Base-by-base conservation (phyloP, 1,139 yeast species). In the Diutina ranongensis region DNA sequence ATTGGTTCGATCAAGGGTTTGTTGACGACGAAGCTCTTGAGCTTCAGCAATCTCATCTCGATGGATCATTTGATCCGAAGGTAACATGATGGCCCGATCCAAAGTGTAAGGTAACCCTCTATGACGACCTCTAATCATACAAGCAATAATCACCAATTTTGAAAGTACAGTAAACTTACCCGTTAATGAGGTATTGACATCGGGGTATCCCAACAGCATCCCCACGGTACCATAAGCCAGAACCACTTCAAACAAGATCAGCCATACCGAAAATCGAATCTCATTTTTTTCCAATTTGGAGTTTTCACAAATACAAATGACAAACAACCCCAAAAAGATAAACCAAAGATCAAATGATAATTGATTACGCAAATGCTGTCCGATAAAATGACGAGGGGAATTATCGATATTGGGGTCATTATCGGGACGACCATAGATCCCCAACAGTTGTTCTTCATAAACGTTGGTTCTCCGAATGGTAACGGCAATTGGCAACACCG, bases 191-290 rank as follows among this genome's bases (percentile, higher is more conserved):
- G 87, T 71, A 51, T 75, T 67, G 7, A 75, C 67, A 44, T 65
- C 67, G 0, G 94, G 84, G 53, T 78, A 88, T 0, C 98, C 98
- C 49, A 88, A 64, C 2, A 95, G 83, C 51, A 89, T 63, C 0
- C 98, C 98, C 44, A 89, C 97, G 0, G 96, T 89, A 60, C 97
- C 97, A 61, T 92, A 94, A 0, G 98, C 98, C 55, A 95, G 83
- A 4, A 87, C 84, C 49, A 88, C 79, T 59, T 92, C 99, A 63
- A 92, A 92, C 56, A 92, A 63, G 2, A 86, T 68, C 9, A 78
- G 68, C 61, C 89, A 92, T 16, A 86, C 76, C 9, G 78, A 69
- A 57, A 89, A 87, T 3, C 74, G 64, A 13, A 69, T 61, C 45
- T 68, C 65, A 32, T 64, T 61, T 2, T 65, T 55, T 46, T 71